These are phyloP conservation scores for Vanrija sp. DNA, from an alignment of 1,284 basidiomycete genomes.

Conservation along the genomic window DNA sequence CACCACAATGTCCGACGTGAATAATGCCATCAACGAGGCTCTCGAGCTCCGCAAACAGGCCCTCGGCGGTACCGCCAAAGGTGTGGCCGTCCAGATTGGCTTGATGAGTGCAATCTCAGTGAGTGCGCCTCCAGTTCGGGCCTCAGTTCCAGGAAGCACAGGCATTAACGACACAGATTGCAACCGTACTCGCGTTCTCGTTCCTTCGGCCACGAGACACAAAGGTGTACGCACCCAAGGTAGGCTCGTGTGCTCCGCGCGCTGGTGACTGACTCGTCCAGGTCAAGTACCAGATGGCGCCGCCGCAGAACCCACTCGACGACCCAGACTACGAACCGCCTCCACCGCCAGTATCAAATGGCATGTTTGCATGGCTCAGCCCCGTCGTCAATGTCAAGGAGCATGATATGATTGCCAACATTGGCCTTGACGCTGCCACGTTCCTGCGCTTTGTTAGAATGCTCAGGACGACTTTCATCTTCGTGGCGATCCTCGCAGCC, in stretches of 20 bases:
- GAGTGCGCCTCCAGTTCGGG: constrained; percentile 38
- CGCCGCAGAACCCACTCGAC: constrained; percentile 26
- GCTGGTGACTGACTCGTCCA: constrained; percentile 28
- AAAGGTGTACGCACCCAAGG: constrained; percentile 51
- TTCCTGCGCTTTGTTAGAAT: constrained; percentile 90
- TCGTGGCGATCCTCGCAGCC: constrained; percentile 64
- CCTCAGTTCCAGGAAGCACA: not conserved
- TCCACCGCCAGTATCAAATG: constrained; percentile 65
- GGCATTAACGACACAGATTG: constrained; percentile 46
- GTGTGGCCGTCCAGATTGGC: constrained; percentile 75
- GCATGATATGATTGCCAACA: constrained; percentile 78
- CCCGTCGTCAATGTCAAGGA: constrained; percentile 82
- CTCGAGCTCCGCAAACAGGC: constrained; percentile 37
- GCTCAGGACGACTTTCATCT: constrained; percentile 63
- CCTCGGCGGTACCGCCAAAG: constrained; percentile 57
- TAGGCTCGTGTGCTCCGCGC: constrained; percentile 29
- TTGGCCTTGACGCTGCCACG: constrained; percentile 88
- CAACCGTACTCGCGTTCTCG: constrained; percentile 67
- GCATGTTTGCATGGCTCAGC: constrained; percentile 80
- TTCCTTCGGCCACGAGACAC: constrained; percentile 74
- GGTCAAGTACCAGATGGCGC: constrained; percentile 67
- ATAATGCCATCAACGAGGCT: constrained; percentile 25
- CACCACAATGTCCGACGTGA: constrained; percentile 22
- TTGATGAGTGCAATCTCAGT: constrained; percentile 68
- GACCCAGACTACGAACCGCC: constrained; percentile 45